Conservation (phyloP, 2,329 filamentous ascomycete genomes). For the Chaetomium sp. region DNA sequence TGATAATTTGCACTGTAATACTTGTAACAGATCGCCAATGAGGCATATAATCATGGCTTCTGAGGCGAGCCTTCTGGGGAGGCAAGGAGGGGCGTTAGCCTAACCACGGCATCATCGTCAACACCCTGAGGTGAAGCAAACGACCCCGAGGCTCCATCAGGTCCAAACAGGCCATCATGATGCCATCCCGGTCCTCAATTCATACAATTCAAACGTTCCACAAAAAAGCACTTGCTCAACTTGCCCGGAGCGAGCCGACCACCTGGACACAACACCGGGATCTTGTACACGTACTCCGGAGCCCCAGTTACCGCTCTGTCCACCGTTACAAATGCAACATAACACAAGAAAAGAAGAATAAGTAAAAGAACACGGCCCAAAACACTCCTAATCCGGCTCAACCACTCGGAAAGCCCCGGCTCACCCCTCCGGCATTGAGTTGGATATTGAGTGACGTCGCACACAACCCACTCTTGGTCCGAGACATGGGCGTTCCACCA, state of each 20-base stretch:
- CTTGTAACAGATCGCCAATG: background rate
- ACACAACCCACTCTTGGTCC: background rate
- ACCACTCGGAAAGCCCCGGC: conserved; percentile 20
- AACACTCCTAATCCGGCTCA: background rate
- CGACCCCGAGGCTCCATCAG: background rate
- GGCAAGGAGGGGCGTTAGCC: conserved; percentile 2
- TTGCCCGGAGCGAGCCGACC: background rate
- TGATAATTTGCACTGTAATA: background rate
- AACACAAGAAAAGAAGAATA: background rate
- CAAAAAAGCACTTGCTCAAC: background rate
- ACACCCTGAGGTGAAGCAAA: conserved; percentile 9
- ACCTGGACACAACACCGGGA: background rate
- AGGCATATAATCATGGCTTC: background rate
- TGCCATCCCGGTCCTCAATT: background rate
- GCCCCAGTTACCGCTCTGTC: conserved; percentile 2
- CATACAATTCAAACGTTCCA: background rate
- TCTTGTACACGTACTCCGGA: background rate
- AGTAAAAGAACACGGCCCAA: background rate
- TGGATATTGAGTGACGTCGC: conserved; percentile 13
- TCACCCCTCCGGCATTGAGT: conserved; percentile 10
- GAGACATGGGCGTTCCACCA: background rate
- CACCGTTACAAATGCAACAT: conserved; percentile 4
- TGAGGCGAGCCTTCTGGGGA: background rate
- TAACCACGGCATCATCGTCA: background rate
- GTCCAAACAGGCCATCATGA: conserved; percentile 1